Conservation (phyloP, 495 filamentous ascomycete species). For the Corynascus novoguineensis region DNA sequence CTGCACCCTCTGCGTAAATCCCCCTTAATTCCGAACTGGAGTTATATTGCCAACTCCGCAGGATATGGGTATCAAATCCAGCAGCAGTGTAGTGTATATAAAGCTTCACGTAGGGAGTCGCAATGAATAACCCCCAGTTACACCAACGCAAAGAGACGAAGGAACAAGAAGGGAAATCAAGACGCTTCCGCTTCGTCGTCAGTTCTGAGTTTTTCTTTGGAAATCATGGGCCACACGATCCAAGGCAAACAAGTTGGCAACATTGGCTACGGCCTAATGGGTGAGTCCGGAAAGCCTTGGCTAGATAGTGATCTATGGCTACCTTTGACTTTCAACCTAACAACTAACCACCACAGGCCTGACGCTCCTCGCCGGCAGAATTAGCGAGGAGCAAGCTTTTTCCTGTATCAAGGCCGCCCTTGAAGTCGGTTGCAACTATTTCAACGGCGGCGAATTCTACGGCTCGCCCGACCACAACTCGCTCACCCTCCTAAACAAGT, state of each 20-base stretch:
- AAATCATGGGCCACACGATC: constrained; percentile 30
- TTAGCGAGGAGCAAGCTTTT: constrained; percentile 57
- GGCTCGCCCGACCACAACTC: constrained; percentile 65
- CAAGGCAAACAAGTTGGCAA: constrained; percentile 49
- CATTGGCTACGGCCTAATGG: constrained; percentile 57
- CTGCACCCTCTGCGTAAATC: too few relatives aligned
- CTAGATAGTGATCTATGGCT: not conserved
- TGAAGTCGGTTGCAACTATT: constrained; percentile 63
- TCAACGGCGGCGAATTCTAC: constrained; percentile 82
- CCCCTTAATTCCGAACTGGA: too few relatives aligned
- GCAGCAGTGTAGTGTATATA: too few relatives aligned
- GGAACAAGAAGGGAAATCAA: too few relatives aligned
- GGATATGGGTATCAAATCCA: too few relatives aligned
- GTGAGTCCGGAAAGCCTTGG: constrained; percentile 21
- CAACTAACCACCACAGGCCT: constrained; percentile 47
- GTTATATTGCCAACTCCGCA: too few relatives aligned
- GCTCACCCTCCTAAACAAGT: constrained; percentile 56
- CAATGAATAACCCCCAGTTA: too few relatives aligned
- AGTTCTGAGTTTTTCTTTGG: too few relatives aligned
- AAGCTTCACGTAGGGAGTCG: too few relatives aligned
- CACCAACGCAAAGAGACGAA: too few relatives aligned
- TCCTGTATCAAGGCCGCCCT: constrained; percentile 63
- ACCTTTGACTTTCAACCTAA: not conserved
- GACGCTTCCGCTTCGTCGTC: too few relatives aligned
- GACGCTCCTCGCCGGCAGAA: constrained; percentile 57